Evolutionary conservation across 2,329 filamentous ascomycete genomes (phyloP).

Genomic region (Botrytis deweyae): DNA sequence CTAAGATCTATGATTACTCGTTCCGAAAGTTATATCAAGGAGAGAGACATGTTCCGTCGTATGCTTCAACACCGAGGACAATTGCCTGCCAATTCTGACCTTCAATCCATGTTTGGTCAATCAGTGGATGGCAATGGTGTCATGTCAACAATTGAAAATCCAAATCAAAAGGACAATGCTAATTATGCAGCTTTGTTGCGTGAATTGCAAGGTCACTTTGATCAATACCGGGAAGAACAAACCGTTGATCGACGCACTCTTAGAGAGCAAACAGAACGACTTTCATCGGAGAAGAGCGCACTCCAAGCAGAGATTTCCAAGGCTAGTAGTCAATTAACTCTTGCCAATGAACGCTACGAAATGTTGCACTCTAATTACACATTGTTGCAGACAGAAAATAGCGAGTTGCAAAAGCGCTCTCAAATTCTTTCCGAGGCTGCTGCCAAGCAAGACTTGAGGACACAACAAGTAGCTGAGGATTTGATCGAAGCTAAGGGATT

Average conservation of each 20-base stretch:
- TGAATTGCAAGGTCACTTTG: slow-evolving; percentile 86
- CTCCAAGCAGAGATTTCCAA: slow-evolving; percentile 81
- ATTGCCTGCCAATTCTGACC: slow-evolving; percentile 57
- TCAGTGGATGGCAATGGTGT: slow-evolving; percentile 61
- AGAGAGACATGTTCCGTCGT: slow-evolving; percentile 95
- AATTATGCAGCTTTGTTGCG: slow-evolving; percentile 77
- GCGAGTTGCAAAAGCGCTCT: slow-evolving; percentile 79
- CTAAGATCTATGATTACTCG: slow-evolving; percentile 77
- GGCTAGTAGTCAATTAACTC: slow-evolving; percentile 74
- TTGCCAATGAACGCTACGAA: slow-evolving; percentile 80
- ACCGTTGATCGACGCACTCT: slow-evolving; percentile 77
- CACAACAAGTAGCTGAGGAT: slow-evolving; percentile 90
- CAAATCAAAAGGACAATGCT: slow-evolving; percentile 57
- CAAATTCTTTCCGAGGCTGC: slow-evolving; percentile 76
- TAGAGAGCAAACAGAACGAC: slow-evolving; percentile 77
- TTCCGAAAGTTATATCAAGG: slow-evolving; percentile 89
- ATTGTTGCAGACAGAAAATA: slow-evolving; percentile 80
- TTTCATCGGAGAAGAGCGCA: slow-evolving; percentile 78
- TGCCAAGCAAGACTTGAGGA: slow-evolving; percentile 85
- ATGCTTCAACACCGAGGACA: slow-evolving; percentile 79
- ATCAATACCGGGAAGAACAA: slow-evolving; percentile 84
- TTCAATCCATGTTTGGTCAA: slow-evolving; percentile 68
- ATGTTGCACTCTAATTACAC: slow-evolving; percentile 87
- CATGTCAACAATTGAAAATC: slow-evolving; percentile 56
- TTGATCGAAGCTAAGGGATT: slow-evolving; percentile 81